phyloP scores from a whole-genome alignment of 2,329 filamentous ascomycete genomes.

The Alternaria metachromatica region DNA sequence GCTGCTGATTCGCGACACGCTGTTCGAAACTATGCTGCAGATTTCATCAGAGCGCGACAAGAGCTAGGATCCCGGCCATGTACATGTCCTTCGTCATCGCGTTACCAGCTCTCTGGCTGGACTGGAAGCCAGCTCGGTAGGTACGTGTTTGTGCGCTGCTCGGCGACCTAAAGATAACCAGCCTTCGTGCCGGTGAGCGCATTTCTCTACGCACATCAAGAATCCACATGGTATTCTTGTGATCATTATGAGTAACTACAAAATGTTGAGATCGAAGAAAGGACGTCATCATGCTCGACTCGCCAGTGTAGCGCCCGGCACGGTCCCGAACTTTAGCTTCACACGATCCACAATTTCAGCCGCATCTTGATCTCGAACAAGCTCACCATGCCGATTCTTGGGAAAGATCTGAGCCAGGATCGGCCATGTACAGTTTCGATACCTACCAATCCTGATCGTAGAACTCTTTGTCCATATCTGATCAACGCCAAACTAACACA shows the following conservation, averaged over 20 bases:
- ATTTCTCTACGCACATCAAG: background rate
- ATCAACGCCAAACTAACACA: background rate
- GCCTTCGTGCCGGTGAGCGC: too few species aligned
- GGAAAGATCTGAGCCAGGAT: background rate
- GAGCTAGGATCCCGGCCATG: background rate
- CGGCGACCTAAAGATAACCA: too few species aligned
- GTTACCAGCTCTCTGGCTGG: background rate
- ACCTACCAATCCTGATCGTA: background rate
- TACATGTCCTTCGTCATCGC: background rate
- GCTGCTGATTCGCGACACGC: background rate
- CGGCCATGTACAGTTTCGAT: background rate
- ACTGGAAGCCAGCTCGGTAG: too few species aligned
- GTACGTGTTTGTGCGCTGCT: too few species aligned
- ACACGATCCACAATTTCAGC: background rate
- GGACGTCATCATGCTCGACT: background rate
- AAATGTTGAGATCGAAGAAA: background rate
- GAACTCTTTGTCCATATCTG: background rate
- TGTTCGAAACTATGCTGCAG: background rate
- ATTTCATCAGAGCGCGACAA: background rate
- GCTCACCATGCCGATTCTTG: background rate
- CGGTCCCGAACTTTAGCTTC: background rate
- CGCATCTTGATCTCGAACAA: background rate
- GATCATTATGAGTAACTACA: background rate
- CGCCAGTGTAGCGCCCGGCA: background rate
- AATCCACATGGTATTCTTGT: background rate